phyloP scores from a whole-genome alignment of 805 yeast species.

The Lipomyces spencermartinsiae region DNA sequence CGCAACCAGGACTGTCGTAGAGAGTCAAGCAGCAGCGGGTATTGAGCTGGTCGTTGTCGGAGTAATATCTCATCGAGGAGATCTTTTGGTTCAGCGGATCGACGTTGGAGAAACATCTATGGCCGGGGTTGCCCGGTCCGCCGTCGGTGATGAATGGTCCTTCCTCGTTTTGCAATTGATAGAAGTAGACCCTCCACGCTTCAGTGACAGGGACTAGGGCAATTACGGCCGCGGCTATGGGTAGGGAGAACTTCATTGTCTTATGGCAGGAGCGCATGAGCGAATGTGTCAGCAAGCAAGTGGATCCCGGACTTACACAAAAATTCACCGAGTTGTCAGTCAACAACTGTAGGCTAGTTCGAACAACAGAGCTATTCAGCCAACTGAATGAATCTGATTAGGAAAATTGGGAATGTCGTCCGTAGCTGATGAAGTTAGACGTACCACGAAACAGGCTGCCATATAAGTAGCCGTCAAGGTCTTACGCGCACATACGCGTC shows the following conservation, averaged over 20 bases:
- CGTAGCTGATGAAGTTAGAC: background rate
- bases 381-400: background rate
- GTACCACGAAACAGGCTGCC: background rate
- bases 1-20: background rate
- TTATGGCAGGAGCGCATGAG: background rate
- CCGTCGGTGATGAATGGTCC: background rate
- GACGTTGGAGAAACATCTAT: background rate
- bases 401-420: no score
- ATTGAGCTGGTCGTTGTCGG: background rate
- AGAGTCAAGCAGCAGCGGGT: background rate
- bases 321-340: no score
- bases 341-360: background rate
- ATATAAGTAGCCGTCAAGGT: background rate
- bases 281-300: background rate
- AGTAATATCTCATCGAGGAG: background rate
- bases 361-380: background rate
- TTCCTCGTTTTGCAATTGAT: background rate
- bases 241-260: background rate
- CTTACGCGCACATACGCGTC: background rate
- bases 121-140: background rate
- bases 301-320: background rate
- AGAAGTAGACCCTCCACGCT: constrained; percentile 1
- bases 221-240: background rate
- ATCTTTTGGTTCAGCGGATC: constrained; percentile 2
- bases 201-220: background rate